Base-by-base conservation (phyloP, 148 eudicot genomes). In the Cornus suecica region DNA sequence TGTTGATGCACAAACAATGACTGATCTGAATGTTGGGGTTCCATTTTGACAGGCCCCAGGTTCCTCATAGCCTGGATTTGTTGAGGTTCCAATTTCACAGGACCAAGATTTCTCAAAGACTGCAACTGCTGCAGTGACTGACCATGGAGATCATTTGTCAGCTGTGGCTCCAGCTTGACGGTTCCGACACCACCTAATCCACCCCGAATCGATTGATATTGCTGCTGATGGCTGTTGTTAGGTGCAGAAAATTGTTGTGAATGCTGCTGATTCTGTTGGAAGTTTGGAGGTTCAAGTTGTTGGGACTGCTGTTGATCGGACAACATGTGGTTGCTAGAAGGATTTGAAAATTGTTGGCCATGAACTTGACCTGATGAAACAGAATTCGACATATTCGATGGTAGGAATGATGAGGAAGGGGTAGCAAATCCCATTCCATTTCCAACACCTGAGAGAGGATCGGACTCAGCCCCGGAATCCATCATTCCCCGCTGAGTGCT, bases 1-100 rank as follows among this genome's bases (percentile, higher is more conserved):
- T 94, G 98, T 54, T 91, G 98, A 71, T 89, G 94, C 67, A 89
- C 65, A 77, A 83, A 91, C 80, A 91, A 54, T 5, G 97, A 88
- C 76, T 86, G 89, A 31, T 92, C 97, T 20, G 97, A 88, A 72
- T 92, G 87, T 69, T 94, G 97, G 32, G 91, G 79, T 73, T 91
- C 99, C 90, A 87, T 82, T 82, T 95, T 92, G 32, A 92, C 88
- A 24, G 88, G 74, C 25, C 82, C 83, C 65, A 85, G 56, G 80
- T 64, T 80, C 73, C 97, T 89, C 84, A 89, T 86, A 73, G 71
- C 51, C 78, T 90, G 99, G 70, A 91, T 34, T 31, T 85, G 92
- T 25, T 87, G 99, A 0, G 88, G 87, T 75, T 92, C 97, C 81
- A 90, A 13, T 82, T 95, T 95, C 42, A 93, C 97, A 42, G 82